phyloP scores from a whole-genome alignment of 257 asterid species.

The Fraxinus excelsior region DNA sequence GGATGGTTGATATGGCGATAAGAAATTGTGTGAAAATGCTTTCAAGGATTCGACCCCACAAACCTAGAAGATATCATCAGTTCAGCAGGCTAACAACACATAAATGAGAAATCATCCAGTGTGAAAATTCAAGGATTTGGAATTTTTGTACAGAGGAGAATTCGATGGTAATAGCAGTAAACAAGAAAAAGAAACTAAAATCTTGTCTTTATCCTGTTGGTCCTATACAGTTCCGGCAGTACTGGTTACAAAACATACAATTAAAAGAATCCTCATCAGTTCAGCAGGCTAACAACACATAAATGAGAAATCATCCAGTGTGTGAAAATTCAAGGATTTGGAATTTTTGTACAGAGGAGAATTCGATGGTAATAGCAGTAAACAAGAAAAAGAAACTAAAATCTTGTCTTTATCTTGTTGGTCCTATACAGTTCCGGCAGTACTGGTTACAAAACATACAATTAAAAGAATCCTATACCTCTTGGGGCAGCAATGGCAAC shows the following conservation, averaged over 20 bases:
- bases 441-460: background rate
- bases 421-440: too few species aligned
- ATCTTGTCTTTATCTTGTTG: background rate
- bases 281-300: background rate
- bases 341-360: background rate
- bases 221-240: too few species aligned
- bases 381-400: too few species aligned
- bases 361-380: too few species aligned
- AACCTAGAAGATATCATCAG: conserved; percentile 44
- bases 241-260: too few species aligned
- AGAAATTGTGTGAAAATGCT: conserved; percentile 60
- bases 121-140: too few species aligned
- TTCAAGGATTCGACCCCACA: conserved; percentile 84
- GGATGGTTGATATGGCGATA: conserved; percentile 63
- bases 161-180: too few species aligned
- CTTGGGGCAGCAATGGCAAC: conserved; percentile 93
- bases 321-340: too few species aligned
- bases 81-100: background rate
- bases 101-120: too few species aligned
- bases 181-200: too few species aligned
- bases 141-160: background rate
- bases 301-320: too few species aligned
- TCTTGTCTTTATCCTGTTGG: background rate
- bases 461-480: conserved; percentile 46
- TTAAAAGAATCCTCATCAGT: too few species aligned